phyloP scores from a whole-genome alignment of 176 grass and related monocot genomes.

The Hyparrhenia diplandra region DNA sequence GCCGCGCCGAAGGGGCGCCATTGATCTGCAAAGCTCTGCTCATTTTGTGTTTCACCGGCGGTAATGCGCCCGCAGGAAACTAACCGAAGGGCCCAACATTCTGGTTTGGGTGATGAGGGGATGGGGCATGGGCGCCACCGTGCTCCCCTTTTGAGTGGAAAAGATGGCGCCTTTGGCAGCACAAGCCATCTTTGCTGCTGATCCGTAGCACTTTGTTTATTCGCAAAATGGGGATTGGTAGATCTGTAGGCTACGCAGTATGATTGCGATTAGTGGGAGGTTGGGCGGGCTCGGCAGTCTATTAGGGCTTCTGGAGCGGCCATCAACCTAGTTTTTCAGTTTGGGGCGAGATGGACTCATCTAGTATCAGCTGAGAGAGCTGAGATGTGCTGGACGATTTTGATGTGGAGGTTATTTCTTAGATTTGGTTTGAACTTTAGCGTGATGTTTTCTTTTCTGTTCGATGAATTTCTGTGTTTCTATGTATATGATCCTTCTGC shows the following conservation, averaged over 20 bases:
- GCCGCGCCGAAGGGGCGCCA: no score
- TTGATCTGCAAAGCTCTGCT: no score
- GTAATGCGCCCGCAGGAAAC: constrained; percentile 3
- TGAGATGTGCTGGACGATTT: background rate
- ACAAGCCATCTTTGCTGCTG: constrained; percentile 28
- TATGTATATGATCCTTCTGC: background rate
- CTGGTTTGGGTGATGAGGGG: background rate
- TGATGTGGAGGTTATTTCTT: constrained; percentile 1
- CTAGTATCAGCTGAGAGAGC: background rate
- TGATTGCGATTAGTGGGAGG: constrained; percentile 45
- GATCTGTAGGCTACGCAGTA: constrained; percentile 20
- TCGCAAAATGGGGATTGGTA: background rate
- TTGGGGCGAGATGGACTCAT: background rate
- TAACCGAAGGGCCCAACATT: background rate
- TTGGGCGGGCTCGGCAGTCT: constrained; percentile 24
- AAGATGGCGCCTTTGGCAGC: constrained; percentile 31
- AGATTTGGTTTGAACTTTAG: constrained; percentile 1
- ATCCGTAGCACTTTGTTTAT: constrained; percentile 26
- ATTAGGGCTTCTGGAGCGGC: background rate
- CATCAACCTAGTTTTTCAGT: constrained; percentile 5
- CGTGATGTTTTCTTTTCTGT: background rate
- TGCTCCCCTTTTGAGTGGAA: constrained; percentile 17
- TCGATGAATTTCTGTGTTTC: background rate
- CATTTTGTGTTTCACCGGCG: background rate
- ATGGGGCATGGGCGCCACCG: constrained; percentile 23